Base-by-base conservation (phyloP, 192 early-diverging fungal species). In the Coemansia sp. region DNA sequence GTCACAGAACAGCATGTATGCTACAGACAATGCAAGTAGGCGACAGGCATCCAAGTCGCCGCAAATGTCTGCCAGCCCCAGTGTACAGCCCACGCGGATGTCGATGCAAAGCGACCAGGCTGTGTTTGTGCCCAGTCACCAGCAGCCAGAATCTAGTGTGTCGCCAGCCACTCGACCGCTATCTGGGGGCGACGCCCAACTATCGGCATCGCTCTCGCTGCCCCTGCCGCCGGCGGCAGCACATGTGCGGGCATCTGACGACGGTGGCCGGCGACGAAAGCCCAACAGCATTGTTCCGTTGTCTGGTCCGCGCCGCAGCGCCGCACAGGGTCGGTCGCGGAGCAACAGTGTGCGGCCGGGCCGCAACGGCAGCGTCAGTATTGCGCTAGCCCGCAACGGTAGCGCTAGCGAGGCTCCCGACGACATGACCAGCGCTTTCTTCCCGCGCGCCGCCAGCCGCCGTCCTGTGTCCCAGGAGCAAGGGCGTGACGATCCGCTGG, bases 271-370 rank as follows among this genome's bases (percentile, higher is more conserved):
- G 36, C 54, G 49, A 45, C 47, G 42, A n/a, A 55, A 67, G 61
- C 56, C 59, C 43, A 36, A 73, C 57, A 76, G 79, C 58, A 71
- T 76, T 5, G 71, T 76, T 8, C 73, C 71, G 1, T 62, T 76
- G 48, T 55, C 71, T 16, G 41, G 63, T 10, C 19, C 61, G 15
- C 40, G 32, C 15, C 36, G 39, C 36, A 10, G 36, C 3, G 40
- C 39, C 43, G 56, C 56, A 10, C 18, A 22, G 32, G 22, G 37
- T 26, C 52, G 52, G 11, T 43, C 65, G 13, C 55, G 52, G 12
- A 40, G 8, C 49, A 37, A 52, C 60, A n/a, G 41, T 41, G 15
- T 22, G 19, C 22, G 22, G 6, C 49, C 19, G 49, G 22, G 22
- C 49, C 49, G 49, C 49, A 52, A 52, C 1, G 11, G 39, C 32